A percentile compares a stretch with the other conserved stretches of the same genome.
phyloP scores from a whole-genome alignment of 148 eudicot genomes.

The Polygonum maritimum region DNA sequence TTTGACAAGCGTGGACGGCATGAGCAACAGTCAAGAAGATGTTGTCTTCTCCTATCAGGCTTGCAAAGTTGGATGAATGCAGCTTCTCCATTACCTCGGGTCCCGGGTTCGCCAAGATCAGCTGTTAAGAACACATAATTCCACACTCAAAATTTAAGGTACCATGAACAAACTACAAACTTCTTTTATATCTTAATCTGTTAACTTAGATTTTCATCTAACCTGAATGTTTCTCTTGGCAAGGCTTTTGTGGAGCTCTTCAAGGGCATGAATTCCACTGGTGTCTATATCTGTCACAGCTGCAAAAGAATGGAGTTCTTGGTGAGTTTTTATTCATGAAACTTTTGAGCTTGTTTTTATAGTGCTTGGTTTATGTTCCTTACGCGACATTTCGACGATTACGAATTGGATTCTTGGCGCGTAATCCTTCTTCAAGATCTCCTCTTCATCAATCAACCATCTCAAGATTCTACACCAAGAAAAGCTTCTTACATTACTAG shows the following conservation, averaged over 20 bases:
- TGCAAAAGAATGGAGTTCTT: constrained; percentile 19
- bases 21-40: constrained; percentile 54
- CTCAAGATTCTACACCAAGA: constrained; percentile 41
- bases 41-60: constrained; percentile 40
- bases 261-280: constrained; percentile 60
- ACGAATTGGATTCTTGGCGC: constrained; percentile 29
- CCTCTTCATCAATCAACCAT: constrained; percentile 60
- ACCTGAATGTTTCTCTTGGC: constrained; percentile 48
- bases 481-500: background rate
- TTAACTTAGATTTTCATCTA: background rate
- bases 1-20: constrained; percentile 34
- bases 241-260: constrained; percentile 46
- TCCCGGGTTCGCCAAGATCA: constrained; percentile 54
- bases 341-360: background rate
- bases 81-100: constrained; percentile 41
- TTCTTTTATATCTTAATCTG: background rate
- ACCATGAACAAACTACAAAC: background rate
- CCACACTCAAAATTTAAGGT: background rate
- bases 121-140: constrained; percentile 23
- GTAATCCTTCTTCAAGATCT: constrained; percentile 15
- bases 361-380: background rate
- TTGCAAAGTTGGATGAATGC: constrained; percentile 32
- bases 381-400: constrained; percentile 64
- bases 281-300: constrained; percentile 76
- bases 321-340: background rate